Conservation (phyloP, 2,329 filamentous ascomycete species). For the Cordyceps cateniannulata region DNA sequence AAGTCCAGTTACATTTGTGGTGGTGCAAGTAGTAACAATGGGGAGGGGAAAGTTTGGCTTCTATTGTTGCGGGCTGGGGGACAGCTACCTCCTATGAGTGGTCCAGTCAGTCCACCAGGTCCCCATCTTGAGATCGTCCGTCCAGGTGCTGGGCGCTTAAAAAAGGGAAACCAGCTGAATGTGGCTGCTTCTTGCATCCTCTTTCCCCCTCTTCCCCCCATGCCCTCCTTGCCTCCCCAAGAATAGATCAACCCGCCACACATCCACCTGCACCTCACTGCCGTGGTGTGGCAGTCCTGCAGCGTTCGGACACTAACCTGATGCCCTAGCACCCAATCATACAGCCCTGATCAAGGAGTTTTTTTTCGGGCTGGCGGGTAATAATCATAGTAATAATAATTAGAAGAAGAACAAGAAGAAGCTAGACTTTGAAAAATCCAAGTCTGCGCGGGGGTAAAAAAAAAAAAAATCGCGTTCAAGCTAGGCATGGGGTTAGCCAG, state of each 20-base stretch:
- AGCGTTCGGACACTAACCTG: neutral
- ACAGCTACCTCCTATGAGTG: neutral
- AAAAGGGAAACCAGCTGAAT: neutral
- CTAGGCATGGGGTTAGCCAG: neutral
- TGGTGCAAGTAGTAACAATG: neutral
- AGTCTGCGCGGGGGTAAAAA: no score
- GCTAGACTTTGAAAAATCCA: neutral
- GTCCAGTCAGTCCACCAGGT: neutral
- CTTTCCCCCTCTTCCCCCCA: no score
- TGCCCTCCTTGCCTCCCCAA: no score
- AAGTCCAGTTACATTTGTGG: neutral
- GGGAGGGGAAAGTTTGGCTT: neutral
- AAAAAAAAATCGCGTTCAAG: neutral
- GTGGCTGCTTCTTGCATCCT: neutral
- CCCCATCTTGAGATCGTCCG: neutral
- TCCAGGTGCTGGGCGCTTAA: neutral
- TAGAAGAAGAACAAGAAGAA: no score
- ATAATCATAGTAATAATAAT: no score
- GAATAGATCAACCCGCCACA: neutral
- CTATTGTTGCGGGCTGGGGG: neutral
- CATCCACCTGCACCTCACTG: neutral
- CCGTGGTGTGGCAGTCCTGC: neutral
- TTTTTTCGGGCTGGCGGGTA: neutral
- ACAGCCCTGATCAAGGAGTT: neutral
- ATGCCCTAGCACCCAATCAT: neutral